These are phyloP conservation scores for Amanita polypyramis DNA, from an alignment of 768 basidiomycete genomes.

Conservation along the genomic window DNA sequence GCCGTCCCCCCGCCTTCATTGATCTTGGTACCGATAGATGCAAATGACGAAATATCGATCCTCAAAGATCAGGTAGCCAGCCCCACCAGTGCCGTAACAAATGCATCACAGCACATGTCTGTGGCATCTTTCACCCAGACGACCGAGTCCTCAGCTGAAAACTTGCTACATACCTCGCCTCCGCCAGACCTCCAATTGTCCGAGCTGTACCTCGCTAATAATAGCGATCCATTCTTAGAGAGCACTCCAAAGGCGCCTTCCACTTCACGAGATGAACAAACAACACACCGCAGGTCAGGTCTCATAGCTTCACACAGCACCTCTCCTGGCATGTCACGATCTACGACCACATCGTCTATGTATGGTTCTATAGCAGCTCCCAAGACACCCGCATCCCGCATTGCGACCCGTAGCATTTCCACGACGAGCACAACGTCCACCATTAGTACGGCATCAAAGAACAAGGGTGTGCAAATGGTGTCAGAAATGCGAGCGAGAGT, in stretches of 20 bases:
- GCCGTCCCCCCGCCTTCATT: slow-evolving; percentile 10
- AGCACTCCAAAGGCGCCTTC: slow-evolving; percentile 27
- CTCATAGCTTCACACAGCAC: slow-evolving; percentile 33
- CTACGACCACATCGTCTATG: slow-evolving; percentile 44
- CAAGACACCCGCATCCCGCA: slow-evolving; percentile 38
- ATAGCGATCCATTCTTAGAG: slow-evolving; percentile 25
- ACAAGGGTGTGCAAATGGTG: slow-evolving; percentile 85
- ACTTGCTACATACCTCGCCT: slow-evolving; percentile 46
- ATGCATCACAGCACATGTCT: slow-evolving; percentile 23
- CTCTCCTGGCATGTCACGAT: slow-evolving; percentile 36
- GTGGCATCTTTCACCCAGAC: slow-evolving; percentile 19
- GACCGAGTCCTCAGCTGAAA: slow-evolving; percentile 35
- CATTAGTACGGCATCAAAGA: slow-evolving; percentile 48
- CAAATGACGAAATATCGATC: slow-evolving; percentile 75
- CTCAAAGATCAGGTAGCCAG: slow-evolving; percentile 63
- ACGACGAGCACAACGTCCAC: slow-evolving; percentile 30
- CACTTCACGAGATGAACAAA: slow-evolving; percentile 29
- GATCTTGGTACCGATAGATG: slow-evolving; percentile 39
- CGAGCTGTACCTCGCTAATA: slow-evolving; percentile 39
- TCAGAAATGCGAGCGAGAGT: slow-evolving; percentile 86
- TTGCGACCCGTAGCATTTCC: slow-evolving; percentile 28
- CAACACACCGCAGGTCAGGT: slow-evolving; percentile 36
- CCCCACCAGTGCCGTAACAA: slow-evolving; percentile 18
- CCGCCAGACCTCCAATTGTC: slow-evolving; percentile 52
- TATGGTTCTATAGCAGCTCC: slow-evolving; percentile 35